Base-by-base conservation (phyloP, 2,329 filamentous ascomycete species). In the Aspergillus sp. region DNA sequence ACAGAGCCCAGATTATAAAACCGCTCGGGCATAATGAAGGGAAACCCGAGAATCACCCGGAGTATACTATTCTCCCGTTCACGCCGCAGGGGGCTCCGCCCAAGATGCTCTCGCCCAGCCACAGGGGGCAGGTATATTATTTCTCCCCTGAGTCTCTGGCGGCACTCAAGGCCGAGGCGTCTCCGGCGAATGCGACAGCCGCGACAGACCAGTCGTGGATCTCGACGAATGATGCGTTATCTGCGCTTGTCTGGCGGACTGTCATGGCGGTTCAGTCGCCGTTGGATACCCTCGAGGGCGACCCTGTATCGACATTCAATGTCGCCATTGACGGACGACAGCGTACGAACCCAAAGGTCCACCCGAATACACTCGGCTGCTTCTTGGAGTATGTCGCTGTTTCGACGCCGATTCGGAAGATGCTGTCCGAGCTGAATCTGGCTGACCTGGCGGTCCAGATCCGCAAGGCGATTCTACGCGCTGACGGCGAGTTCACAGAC, bases 331-430 rank as follows among this genome's bases (percentile, higher is more conserved):
- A 78, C 56, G 72, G 70, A 4, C 70, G 75, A 4, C 60, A 61
- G n/a, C 72, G 72, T 7, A 72, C 75, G 4, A 64, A 70, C 45
- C 72, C 70, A 17, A 68, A 64, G 0, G 63, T 77, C 3, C 71
- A 76, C 51, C 68, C 71, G 2, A 64, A 67, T 2, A 75, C 73
- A 0, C 64, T 77, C 22, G 76, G 75, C 6, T 76, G 75, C 54
- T 77, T 75, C 55, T 66, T 78, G 11, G 74, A 73, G 42, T 77
- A 73, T 57, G 66, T 74, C 2, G 66, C 67, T 6, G 66, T 70
- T 7, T 57, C 54, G 2, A 44, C 22, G 11, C 52, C 65, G 0
- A 61, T 67, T 15, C 63, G 65, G 8, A 64, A 68, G 55, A 73
- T 75, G 54, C 64, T 74, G 13, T 56, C 59, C 3, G 49, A 63